Conservation (phyloP, 2,329 filamentous ascomycete genomes). For the Arthrobotrys iridis region DNA sequence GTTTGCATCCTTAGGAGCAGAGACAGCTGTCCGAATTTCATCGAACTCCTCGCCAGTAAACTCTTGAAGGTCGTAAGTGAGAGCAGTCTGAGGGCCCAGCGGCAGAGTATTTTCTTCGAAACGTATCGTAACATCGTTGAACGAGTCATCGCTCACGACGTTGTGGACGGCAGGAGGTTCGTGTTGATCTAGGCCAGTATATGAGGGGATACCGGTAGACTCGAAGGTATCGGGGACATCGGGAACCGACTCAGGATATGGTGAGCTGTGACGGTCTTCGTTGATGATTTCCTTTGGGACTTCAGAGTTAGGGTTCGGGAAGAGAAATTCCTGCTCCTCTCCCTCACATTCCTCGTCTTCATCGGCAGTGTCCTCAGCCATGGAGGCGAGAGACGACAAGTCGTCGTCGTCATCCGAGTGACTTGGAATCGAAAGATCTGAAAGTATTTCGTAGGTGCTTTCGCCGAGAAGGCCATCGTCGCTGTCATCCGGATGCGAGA, state of each 20-base stretch:
- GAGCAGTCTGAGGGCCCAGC: neutral
- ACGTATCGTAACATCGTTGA: slow-evolving; percentile 32
- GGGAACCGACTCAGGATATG: slow-evolving; percentile 43
- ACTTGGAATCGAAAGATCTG: slow-evolving; percentile 59
- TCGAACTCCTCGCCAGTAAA: slow-evolving; percentile 29
- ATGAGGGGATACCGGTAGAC: slow-evolving; percentile 45
- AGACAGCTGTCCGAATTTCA: slow-evolving; percentile 7
- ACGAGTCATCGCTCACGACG: slow-evolving; percentile 27
- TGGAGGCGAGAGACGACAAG: slow-evolving; percentile 61
- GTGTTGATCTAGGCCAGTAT: slow-evolving; percentile 45
- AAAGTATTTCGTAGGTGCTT: slow-evolving; percentile 59
- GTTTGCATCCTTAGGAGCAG: neutral
- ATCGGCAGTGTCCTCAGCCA: slow-evolving; percentile 62
- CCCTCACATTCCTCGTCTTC: slow-evolving; percentile 57
- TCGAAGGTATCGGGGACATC: slow-evolving; percentile 49
- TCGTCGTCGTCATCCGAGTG: slow-evolving; percentile 64
- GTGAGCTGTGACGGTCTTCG: slow-evolving; percentile 12
- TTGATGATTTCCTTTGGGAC: slow-evolving; percentile 7
- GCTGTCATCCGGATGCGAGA: slow-evolving; percentile 58
- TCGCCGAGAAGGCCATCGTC: slow-evolving; percentile 56
- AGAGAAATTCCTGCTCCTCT: slow-evolving; percentile 35
- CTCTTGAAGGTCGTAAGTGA: slow-evolving; percentile 28
- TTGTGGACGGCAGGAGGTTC: slow-evolving; percentile 19
- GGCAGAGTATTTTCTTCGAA: slow-evolving; percentile 24
- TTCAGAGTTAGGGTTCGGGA: slow-evolving; percentile 39